Evolutionary conservation across 1,139 yeast genomes (phyloP), one percentile per base, ranked within the genome.

Genomic region (Magnusiomyces starmeri): DNA sequence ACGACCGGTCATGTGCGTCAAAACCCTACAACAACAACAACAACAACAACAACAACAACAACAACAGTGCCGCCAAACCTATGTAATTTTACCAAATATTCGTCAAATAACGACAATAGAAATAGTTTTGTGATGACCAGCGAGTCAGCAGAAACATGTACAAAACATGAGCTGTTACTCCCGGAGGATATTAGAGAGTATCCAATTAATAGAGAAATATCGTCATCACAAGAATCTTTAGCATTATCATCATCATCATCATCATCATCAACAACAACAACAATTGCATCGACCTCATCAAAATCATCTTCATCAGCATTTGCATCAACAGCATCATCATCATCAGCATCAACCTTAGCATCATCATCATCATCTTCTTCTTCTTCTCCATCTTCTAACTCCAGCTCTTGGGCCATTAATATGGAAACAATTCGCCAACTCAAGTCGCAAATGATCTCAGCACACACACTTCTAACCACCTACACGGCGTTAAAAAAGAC

Each of bases 401-500:
- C n/a, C n/a, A n/a, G n/a, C n/a, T n/a, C n/a, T n/a, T n/a, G n/a
- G 4, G 12, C 22, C n/a, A 18, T 16, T 7, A 43, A 43, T 16
- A 32, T 25, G 37, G 14, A 35, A 3, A 40, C 43, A 14, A 40
- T 40, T 22, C 27, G 16, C n/a, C 18, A 27, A 29, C 32, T 52
- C 29, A 52, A 50, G 34, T 18, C 37, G 9, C 51, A 40, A 12
- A 50, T 50, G 51, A 43, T 51, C 8, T 48, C 54, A 10, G 43
- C 54, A 2, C 49, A 41, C 16, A 43, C 41, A n/a, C 50, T 54
- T 8, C 35, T 54, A 24, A 44, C 53, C 6, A 35, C 54, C 2
- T 54, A 54, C 42, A 39, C 52, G 9, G 43, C 41, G 2, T 37
- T 54, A 8, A 54, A 54, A 21, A 39, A 43, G 18, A 16, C 46